Base-by-base conservation (phyloP, 495 filamentous ascomycete genomes). In the Penicillium canariense region DNA sequence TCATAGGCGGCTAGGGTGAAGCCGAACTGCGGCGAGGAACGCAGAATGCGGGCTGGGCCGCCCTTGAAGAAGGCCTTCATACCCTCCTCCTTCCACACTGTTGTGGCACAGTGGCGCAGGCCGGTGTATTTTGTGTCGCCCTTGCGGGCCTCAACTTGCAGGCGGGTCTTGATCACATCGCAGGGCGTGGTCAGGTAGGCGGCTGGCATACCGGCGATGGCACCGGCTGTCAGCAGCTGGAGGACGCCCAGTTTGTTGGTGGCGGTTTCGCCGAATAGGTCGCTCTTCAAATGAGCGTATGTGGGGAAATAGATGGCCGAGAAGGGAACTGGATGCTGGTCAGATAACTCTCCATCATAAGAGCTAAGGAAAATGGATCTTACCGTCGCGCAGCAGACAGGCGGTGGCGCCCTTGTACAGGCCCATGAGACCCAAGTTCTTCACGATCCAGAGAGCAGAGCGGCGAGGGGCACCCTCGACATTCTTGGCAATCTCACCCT, bases 291-390 rank as follows among this genome's bases (percentile, higher is more conserved):
- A 69, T 98, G 94, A 55, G 83, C 86, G 75, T 98, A 98, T 18
- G 90, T 89, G 9, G 95, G 93, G 84, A 98, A 98, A 77, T 98
- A 98, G 66, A 98, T 98, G 54, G 90, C 91, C 39, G 91, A 96
- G 78, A 98, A 98, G 3, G 94, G 94, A 5, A 97, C 89, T 76
- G 25, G 17, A 14, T 17, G 25, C 2, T 12, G 4, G 43, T 67
- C 54, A 68, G 64, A 52, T 54, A 6, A 26, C n/a, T 50, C 17
- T 38, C 22, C 47, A n/a, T 20, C 26, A 17, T 44, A 34, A 55
- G 17, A 14, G 12, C 18, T 28, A 52, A 7, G 20, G 27, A 30
- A 38, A 14, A 27, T 42, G 17, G 6, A 15, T 25, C 68, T 62
- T 71, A 76, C 73, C 73, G 68, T 97, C 94, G 52, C 94, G 92